These are phyloP conservation scores for Camillea tinctor DNA, from an alignment of 2,329 filamentous ascomycete species.

Conservation along the genomic window DNA sequence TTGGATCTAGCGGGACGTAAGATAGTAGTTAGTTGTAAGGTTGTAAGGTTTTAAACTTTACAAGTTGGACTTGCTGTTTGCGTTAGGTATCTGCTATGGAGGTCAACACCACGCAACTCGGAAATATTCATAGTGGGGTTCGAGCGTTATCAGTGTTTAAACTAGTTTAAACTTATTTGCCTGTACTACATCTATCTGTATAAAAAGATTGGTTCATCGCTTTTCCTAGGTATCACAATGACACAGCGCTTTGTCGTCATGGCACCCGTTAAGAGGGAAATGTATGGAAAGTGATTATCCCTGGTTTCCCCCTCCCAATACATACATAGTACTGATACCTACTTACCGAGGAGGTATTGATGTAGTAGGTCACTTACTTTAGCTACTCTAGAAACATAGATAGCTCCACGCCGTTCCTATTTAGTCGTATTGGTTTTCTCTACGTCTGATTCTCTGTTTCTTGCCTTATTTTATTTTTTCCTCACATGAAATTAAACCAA, in stretches of 20 bases:
- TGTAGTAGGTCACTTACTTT: too few species aligned
- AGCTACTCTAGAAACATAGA: not conserved
- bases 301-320: not conserved
- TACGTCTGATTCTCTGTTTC: conserved; percentile 7
- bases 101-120: not conserved
- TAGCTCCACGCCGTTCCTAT: not conserved
- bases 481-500: conserved; percentile 17
- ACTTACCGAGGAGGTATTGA: too few species aligned
- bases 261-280: too few species aligned
- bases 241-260: too few species aligned
- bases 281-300: not conserved
- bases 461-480: not conserved
- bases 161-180: too few species aligned
- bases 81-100: not conserved
- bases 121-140: not conserved
- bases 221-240: too few species aligned
- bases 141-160: not conserved
- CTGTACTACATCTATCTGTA: too few species aligned
- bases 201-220: too few species aligned
- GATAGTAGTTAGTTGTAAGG: too few species aligned
- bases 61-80: not conserved
- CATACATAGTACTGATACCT: not conserved
- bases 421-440: conserved; percentile 1
- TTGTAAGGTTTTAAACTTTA: not conserved
- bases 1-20: too few species aligned